These are phyloP conservation scores for Termitomyces eurrhizus DNA, from an alignment of 768 basidiomycete genomes.

Conservation along the genomic window DNA sequence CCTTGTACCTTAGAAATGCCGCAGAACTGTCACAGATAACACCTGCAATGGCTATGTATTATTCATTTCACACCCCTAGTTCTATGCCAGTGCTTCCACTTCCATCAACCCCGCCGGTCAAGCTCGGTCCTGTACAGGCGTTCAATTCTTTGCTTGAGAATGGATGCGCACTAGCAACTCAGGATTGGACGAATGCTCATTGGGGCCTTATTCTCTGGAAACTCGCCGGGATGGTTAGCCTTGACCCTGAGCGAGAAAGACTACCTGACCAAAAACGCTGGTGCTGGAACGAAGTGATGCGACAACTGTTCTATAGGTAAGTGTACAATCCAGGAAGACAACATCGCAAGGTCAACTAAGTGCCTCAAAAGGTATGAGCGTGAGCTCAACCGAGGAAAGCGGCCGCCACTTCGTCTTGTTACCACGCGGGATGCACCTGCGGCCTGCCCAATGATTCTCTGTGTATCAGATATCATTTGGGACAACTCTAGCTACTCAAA, in stretches of 20 bases:
- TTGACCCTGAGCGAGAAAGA: conserved; percentile 61
- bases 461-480: conserved; percentile 72
- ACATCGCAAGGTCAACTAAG: neutral
- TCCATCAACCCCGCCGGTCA: conserved; percentile 15
- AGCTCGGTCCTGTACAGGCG: conserved; percentile 51
- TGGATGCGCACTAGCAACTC: conserved; percentile 67
- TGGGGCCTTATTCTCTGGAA: conserved; percentile 95
- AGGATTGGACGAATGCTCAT: conserved; percentile 89
- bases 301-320: conserved; percentile 85
- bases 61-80: conserved; percentile 48
- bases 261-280: conserved; percentile 53
- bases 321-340: conserved; percentile 5
- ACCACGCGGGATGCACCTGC: conserved; percentile 81
- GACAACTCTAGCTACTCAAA: conserved; percentile 32
- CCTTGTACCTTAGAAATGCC: conserved; percentile 35
- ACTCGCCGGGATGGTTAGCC: conserved; percentile 74
- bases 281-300: conserved; percentile 79
- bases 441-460: conserved; percentile 78
- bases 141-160: conserved; percentile 47
- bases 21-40: conserved; percentile 52
- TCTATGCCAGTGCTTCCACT: conserved; percentile 22
- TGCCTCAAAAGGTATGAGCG: conserved; percentile 72
- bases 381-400: conserved; percentile 71
- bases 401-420: conserved; percentile 79
- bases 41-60: conserved; percentile 51